A percentile compares a stretch with the other conserved stretches of the same genome.
Evolutionary conservation across 345 rosid species (phyloP).

Genomic region (Geranium rotundifolium): DNA sequence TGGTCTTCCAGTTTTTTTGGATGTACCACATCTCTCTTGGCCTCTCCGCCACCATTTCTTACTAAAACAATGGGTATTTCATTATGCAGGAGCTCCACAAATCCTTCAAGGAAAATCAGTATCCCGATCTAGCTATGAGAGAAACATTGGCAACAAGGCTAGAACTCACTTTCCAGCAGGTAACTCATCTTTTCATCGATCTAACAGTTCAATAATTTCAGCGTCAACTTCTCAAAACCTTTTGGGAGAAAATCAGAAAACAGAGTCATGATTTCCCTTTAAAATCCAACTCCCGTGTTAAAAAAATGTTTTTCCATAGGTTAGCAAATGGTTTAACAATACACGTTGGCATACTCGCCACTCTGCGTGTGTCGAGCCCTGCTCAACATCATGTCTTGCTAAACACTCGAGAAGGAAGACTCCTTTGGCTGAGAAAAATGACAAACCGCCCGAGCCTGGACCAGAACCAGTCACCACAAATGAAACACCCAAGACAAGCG

Average conservation of each 20-base stretch:
- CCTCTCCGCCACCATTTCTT: too few relatives aligned
- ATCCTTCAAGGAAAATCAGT: constrained; percentile 51
- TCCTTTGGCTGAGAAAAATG: too few relatives aligned
- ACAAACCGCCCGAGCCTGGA: too few relatives aligned
- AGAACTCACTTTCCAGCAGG: constrained; percentile 55
- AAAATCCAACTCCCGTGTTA: background rate
- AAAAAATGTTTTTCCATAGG: constrained; percentile 26
- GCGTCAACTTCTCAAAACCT: too few relatives aligned
- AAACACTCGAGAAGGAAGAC: too few relatives aligned
- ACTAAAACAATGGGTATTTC: constrained; percentile 2
- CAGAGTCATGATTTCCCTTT: too few relatives aligned
- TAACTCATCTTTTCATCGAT: constrained; percentile 10
- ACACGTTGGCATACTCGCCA: constrained; percentile 61
- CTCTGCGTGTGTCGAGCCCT: constrained; percentile 1
- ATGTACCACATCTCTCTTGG: background rate
- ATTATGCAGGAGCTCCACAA: constrained; percentile 41
- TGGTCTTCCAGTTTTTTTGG: too few relatives aligned
- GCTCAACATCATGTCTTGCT: too few relatives aligned
- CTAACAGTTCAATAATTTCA: too few relatives aligned
- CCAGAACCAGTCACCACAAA: too few relatives aligned
- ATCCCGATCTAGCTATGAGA: constrained; percentile 50
- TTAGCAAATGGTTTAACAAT: constrained; percentile 73
- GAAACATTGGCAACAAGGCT: constrained; percentile 60
- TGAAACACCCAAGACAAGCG: too few relatives aligned
- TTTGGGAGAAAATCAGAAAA: too few relatives aligned